Base-by-base conservation (phyloP, 768 basidiomycete species). In the Gloeophyllum trabeum region DNA sequence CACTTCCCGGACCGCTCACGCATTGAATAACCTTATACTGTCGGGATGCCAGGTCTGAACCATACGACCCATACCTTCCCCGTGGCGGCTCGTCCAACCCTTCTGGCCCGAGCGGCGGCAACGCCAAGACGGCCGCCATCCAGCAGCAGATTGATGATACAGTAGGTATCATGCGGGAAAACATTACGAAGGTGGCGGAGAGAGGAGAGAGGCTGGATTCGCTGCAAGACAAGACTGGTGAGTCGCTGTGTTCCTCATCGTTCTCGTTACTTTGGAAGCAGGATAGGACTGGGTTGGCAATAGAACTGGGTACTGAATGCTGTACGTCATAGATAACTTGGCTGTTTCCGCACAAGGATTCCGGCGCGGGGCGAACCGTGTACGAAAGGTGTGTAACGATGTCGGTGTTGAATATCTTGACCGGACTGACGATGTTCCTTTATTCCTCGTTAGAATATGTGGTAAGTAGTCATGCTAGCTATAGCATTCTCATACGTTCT, bases 281-380 rank as follows among this genome's bases (percentile, higher is more conserved):
- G 16, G 16, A 12, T 24, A 16, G 32, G n/a, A 4, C 14, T 32
- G 14, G 42, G 34, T 26, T 40, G 30, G 24, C 19, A 21, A 22
- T 7, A 40, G n/a, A 25, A 13, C 16, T 36, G 43, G 23, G n/a
- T 34, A 12, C 4, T 22, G 26, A 7, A 16, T 41, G 14, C 41
- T 43, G 40, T 35, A 14, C 52, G 10, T 7, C 7, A 37, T 21
- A 96, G 96, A 99, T 64, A 96, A 84, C 58, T 76, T 99, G 43
- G 94, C 96, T 23, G 88, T 94, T 32, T 96, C 92, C 20, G 96
- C 96, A n/a, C 94, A 99, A 67, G 91, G 92, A 21, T 99, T 99
- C 79, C 81, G 92, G 48, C 76, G 91, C 49, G 93, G 96, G 50
- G 96, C 96, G 41, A 97, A 97, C 67, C 75, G 89, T 46, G 96